Percentiles rank a stretch among this genome's conserved stretches.
These are phyloP conservation scores for Fusarium austroafricanum DNA, from an alignment of 2,329 filamentous ascomycete species.

Conservation along the genomic window DNA sequence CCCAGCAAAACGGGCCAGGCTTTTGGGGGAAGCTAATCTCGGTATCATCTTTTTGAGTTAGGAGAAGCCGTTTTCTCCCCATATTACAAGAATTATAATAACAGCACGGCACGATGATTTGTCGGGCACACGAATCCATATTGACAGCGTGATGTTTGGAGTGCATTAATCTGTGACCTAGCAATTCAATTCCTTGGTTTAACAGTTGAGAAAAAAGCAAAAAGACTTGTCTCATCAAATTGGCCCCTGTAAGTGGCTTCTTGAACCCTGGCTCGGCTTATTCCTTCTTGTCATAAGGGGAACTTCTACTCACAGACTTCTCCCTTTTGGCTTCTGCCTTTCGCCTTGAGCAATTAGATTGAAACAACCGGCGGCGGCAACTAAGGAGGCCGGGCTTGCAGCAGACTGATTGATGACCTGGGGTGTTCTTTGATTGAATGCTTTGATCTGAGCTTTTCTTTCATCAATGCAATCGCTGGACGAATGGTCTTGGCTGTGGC, in stretches of 20 bases:
- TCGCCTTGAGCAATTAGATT: slow-evolving; percentile 42
- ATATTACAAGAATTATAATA: slow-evolving; percentile 25
- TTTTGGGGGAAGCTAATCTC: slow-evolving; percentile 43
- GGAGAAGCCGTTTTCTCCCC: slow-evolving; percentile 25
- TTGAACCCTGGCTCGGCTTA: slow-evolving; percentile 22
- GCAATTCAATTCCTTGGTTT: slow-evolving; percentile 1
- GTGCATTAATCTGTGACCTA: slow-evolving; percentile 6
- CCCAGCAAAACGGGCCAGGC: slow-evolving; percentile 43
- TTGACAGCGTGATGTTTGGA: not conserved
- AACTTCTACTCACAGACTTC: slow-evolving; percentile 30
- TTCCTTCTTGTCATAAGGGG: slow-evolving; percentile 28
- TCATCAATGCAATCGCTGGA: slow-evolving; percentile 8
- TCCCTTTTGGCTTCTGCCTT: slow-evolving; percentile 9
- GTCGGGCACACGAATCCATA: not conserved
- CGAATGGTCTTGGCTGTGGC: not conserved
- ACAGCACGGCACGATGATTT: slow-evolving; percentile 1
- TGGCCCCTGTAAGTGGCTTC: slow-evolving; percentile 21
- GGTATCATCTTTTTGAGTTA: slow-evolving; percentile 42
- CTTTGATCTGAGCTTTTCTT: slow-evolving; percentile 17
- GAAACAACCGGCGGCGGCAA: slow-evolving; percentile 41
- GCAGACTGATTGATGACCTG: not conserved
- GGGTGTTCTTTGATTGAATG: not conserved
- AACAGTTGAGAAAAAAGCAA: slow-evolving; percentile 30
- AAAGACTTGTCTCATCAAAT: slow-evolving; percentile 19
- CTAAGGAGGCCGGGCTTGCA: slow-evolving; percentile 21